Conservation (phyloP, 2,329 filamentous ascomycete genomes). For the Colletotrichum graminicola region DNA sequence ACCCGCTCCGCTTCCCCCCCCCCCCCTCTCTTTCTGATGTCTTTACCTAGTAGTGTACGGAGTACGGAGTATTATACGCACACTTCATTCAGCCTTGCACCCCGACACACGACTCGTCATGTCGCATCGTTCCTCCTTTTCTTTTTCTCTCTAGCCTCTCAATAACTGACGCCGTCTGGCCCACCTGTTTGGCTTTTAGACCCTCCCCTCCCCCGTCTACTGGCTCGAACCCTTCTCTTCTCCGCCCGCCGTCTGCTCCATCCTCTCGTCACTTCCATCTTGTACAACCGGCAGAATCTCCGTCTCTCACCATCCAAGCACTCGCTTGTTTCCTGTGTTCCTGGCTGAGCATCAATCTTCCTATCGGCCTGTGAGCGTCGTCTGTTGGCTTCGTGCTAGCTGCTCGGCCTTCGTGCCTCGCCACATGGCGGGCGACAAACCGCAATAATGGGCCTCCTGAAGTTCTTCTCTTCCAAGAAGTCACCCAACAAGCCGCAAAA, state of each 20-base stretch:
- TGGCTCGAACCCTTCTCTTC: neutral
- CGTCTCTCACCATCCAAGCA: neutral
- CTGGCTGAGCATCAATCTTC: neutral
- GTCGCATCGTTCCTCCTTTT: slow-evolving; percentile 39
- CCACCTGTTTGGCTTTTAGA: slow-evolving; percentile 31
- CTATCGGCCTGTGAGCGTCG: neutral
- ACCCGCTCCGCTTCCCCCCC: slow-evolving; percentile 7
- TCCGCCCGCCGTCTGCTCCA: neutral
- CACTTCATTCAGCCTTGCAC: slow-evolving; percentile 40
- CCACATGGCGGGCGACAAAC: slow-evolving; percentile 30
- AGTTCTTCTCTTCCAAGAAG: slow-evolving; percentile 50
- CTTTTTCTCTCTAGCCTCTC: slow-evolving; percentile 24
- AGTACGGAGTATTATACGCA: slow-evolving; percentile 4
- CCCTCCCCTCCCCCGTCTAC: slow-evolving; percentile 15
- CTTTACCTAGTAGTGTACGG: slow-evolving; percentile 3
- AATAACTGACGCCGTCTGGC: slow-evolving; percentile 28
- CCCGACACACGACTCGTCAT: slow-evolving; percentile 30
- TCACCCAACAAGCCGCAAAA: slow-evolving; percentile 41
- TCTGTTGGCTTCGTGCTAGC: neutral
- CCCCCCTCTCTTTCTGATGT: neutral
- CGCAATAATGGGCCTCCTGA: slow-evolving; percentile 52
- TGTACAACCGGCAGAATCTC: neutral
- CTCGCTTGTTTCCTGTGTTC: neutral
- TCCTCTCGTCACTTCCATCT: neutral
- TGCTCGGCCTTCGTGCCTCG: slow-evolving; percentile 13